phyloP scores from a whole-genome alignment of 768 basidiomycete genomes.

The Cantharellus anzutake region DNA sequence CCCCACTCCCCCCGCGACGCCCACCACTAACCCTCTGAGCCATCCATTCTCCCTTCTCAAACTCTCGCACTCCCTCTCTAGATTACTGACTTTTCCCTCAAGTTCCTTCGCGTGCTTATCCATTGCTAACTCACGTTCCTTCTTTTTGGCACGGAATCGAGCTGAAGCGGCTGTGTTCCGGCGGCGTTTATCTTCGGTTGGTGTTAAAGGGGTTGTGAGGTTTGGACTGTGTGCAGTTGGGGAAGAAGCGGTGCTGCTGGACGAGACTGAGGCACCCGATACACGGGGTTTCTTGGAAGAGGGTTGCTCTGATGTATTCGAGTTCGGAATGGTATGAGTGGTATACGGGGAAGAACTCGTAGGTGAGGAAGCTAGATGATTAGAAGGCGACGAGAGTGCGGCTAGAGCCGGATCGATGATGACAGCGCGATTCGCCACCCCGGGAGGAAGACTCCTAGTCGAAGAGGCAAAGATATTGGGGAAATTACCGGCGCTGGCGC shows the following conservation, averaged over 20 bases:
- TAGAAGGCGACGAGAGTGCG: conserved; percentile 10
- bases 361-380: conserved; percentile 13
- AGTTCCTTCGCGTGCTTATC: conserved; percentile 75
- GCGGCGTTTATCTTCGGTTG: conserved; percentile 79
- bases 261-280: conserved; percentile 19
- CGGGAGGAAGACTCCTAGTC: not conserved
- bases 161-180: conserved; percentile 87
- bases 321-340: conserved; percentile 37
- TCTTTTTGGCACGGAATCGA: conserved; percentile 89
- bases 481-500: conserved; percentile 7
- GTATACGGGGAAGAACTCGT: conserved; percentile 9
- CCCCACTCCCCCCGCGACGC: conserved; percentile 32
- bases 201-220: conserved; percentile 21
- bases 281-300: conserved; percentile 26
- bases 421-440: no score
- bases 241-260: conserved; percentile 9
- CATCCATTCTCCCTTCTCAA: conserved; percentile 80
- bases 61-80: conserved; percentile 83
- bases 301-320: conserved; percentile 9
- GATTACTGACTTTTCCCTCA: conserved; percentile 52
- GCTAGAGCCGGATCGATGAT: conserved; percentile 5
- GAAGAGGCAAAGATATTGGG: conserved; percentile 50
- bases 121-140: conserved; percentile 80
- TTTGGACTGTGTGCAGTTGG: conserved; percentile 2
- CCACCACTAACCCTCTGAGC: conserved; percentile 79